phyloP scores from a whole-genome alignment of 345 rosid genomes.

The Eucalyptus decipiens region DNA sequence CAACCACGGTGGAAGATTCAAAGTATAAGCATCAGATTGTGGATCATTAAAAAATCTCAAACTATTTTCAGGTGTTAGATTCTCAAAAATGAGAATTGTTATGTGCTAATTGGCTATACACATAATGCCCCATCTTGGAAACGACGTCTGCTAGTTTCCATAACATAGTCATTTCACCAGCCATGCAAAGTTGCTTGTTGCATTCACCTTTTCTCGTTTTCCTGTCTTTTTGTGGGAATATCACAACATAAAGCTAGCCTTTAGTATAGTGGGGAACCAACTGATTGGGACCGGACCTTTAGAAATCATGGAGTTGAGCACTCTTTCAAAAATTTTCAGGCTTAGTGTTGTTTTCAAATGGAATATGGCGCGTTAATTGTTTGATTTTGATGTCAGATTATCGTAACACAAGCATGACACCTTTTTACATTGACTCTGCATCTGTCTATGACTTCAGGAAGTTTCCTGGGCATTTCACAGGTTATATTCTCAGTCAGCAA shows the following conservation, averaged over 20 bases:
- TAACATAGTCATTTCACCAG: background rate
- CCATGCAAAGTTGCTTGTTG: background rate
- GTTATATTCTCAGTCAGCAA: accelerated
- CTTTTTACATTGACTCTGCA: background rate
- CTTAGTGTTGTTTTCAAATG: background rate
- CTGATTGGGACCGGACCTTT: background rate
- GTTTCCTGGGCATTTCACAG: background rate
- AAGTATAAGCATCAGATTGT: background rate
- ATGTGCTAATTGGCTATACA: background rate
- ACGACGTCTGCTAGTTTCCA: background rate
- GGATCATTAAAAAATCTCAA: background rate
- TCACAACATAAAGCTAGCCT: background rate
- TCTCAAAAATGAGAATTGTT: background rate
- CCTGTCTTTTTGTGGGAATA: accelerated
- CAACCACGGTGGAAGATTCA: background rate
- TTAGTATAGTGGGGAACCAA: background rate
- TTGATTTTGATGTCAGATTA: background rate
- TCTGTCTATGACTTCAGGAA: background rate
- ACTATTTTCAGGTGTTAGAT: background rate
- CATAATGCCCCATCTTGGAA: background rate
- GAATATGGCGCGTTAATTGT: background rate
- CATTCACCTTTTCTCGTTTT: background rate
- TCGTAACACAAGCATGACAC: background rate
- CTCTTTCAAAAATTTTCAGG: background rate
- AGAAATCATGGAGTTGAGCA: background rate